A percentile compares a stretch with the other conserved stretches of the same genome.
Conservation (phyloP, 768 basidiomycete genomes). For the Auricularia sp. region DNA sequence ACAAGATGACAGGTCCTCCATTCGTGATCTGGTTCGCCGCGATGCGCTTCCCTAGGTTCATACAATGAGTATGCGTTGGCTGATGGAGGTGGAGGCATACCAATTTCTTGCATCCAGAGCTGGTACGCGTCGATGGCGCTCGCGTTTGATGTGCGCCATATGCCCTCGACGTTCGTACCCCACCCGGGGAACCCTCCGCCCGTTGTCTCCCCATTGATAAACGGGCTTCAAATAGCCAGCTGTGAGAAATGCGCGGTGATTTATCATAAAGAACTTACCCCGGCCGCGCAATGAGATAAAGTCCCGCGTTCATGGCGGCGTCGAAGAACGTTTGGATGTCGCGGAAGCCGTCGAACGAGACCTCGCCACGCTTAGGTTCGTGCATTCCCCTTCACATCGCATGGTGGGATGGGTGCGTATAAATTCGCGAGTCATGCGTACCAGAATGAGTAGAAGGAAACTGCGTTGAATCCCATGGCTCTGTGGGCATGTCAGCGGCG, state of each 20-base stretch:
- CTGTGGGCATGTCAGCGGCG: no score
- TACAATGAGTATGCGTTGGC: no score
- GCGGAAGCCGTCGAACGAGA: background rate
- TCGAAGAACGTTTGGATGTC: background rate
- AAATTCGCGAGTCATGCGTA: no score
- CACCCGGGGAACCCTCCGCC: constrained; percentile 19
- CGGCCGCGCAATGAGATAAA: background rate
- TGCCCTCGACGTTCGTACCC: constrained; percentile 15
- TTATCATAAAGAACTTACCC: constrained; percentile 21
- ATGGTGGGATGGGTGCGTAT: no score
- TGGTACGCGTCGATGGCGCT: constrained; percentile 16
- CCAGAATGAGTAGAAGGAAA: constrained; percentile 52
- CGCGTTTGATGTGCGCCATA: constrained; percentile 15
- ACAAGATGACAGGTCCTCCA: constrained; percentile 50
- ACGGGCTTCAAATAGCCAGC: constrained; percentile 19
- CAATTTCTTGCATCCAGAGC: constrained; percentile 10
- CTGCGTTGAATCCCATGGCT: constrained; percentile 49
- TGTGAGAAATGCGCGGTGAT: background rate
- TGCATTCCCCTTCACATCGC: background rate
- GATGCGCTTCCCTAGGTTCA: constrained; percentile 22
- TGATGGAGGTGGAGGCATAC: background rate
- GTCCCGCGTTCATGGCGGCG: background rate
- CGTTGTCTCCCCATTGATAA: constrained; percentile 48
- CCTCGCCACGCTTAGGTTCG: background rate
- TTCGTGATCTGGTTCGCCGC: constrained; percentile 48